Evolutionary conservation across 208 protist species (phyloP), one percentile per base, ranked within the genome.

Genomic region (Acanthamoeba royreba): DNA sequence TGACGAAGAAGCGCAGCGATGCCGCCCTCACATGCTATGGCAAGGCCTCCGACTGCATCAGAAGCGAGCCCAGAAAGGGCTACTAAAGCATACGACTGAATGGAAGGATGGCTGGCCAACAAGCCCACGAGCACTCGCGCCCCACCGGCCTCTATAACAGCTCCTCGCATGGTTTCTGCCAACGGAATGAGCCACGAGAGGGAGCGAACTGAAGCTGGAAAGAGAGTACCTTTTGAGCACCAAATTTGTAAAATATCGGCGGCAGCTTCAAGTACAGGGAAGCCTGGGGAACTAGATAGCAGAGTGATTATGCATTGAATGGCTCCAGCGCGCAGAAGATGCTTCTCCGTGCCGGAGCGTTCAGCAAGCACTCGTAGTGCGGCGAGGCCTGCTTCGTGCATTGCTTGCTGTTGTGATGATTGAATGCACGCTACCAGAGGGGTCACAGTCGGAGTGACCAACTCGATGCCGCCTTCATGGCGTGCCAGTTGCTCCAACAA

Each of bases 361-460:
- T 87, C 45, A 15, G 77, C 77, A 4, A 87, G 77, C 5, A 43
- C 7, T 8, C 77, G 77, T 19, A 87, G 42, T 8, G 38, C 31
- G 77, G 13, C 31, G 28, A 87, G 77, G 25, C 45, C 77, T 52
- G 77, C 77, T 33, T 87, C 77, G 2, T 87, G 77, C 77, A 87
- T 87, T 19, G 77, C 2, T 43, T 87, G 77, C 42, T 33, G 40
- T 33, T 4, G 77, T 4, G 42, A 61, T 4, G 42, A 28, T 33
- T 87, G 77, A 28, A 87, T 35, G 77, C 77, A 87, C 28, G 77
- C 77, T 43, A 87, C 77, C 42, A 87, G 77, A 15, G 77, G 77
- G 13, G 77, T 33, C 77, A 87, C 15, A 28, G 77, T 28, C 4
- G 77, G 45, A n/a, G 40, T 2, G 40, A 87, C 38, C 31, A 45